A percentile compares a stretch with the other conserved stretches of the same genome.
These are phyloP conservation scores for Dioscorea cayenensis DNA, from an alignment of 116 monocot species.

Conservation along the genomic window DNA sequence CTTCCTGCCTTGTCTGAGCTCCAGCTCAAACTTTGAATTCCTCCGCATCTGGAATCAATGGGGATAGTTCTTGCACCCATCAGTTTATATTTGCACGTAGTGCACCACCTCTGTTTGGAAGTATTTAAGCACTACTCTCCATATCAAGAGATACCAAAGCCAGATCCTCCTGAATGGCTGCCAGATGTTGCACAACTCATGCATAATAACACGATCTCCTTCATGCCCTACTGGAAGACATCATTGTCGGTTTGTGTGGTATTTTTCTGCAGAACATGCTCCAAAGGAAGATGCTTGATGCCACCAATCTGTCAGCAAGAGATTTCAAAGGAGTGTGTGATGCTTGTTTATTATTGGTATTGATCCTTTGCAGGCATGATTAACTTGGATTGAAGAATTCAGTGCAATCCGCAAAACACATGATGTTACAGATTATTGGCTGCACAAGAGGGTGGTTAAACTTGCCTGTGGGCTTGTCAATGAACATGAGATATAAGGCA, in stretches of 20 bases:
- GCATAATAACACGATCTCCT: conserved; percentile 64
- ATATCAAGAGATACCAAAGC: conserved; percentile 54
- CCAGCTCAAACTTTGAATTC: conserved; percentile 48
- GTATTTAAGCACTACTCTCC: conserved; percentile 31
- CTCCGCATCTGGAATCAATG: conserved; percentile 54
- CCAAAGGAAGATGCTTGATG: conserved; percentile 78
- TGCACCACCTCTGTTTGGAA: conserved; percentile 71
- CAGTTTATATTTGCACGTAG: conserved; percentile 86
- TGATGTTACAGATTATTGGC: conserved; percentile 89
- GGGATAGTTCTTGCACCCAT: conserved; percentile 65
- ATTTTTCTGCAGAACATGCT: conserved; percentile 76
- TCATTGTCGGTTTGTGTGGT: conserved; percentile 92
- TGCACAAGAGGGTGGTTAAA: conserved; percentile 98
- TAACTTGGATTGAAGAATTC: conserved; percentile 74
- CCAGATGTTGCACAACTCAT: conserved; percentile 58
- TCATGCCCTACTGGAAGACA: conserved; percentile 80
- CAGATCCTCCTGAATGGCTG: conserved; percentile 93
- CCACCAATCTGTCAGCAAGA: conserved; percentile 61
- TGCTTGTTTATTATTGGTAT: conserved; percentile 85
- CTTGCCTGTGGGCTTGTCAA: conserved; percentile 80
- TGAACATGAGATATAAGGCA: conserved; percentile 95
- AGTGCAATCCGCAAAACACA: conserved; percentile 76
- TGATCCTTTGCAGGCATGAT: conserved; percentile 83
- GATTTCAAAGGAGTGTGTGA: conserved; percentile 94
- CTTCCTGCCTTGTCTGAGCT: conserved; percentile 14